These are phyloP conservation scores for Pseudotsuga menziesii DNA, from an alignment of 75 land plant species.

Conservation along the genomic window DNA sequence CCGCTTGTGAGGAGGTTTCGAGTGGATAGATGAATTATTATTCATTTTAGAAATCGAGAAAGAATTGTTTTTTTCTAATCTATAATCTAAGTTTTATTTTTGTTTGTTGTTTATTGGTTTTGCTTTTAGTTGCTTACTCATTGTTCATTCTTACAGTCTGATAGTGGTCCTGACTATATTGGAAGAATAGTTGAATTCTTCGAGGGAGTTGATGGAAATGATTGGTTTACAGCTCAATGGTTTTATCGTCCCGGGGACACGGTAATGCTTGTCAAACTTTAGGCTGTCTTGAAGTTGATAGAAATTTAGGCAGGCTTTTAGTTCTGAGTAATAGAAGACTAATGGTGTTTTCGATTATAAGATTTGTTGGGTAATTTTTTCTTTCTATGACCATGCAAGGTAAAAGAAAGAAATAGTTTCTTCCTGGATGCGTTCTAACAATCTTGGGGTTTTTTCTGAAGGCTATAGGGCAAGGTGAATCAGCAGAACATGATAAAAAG, in stretches of 20 bases:
- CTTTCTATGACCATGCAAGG: not conserved
- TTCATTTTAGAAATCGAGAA: too few species aligned
- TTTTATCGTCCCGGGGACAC: conserved; percentile 71
- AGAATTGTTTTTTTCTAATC: too few species aligned
- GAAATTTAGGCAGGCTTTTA: not conserved
- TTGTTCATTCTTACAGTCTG: conserved; percentile 3
- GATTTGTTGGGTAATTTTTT: conserved; percentile 3
- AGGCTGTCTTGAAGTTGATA: not conserved
- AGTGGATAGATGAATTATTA: too few species aligned
- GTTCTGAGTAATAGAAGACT: not conserved
- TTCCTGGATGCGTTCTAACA: not conserved
- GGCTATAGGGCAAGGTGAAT: conserved; percentile 46
- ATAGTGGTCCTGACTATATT: conserved; percentile 40
- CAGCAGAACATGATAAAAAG: conserved; percentile 38
- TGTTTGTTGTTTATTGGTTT: not conserved
- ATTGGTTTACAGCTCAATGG: conserved; percentile 80
- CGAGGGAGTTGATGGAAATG: conserved; percentile 26
- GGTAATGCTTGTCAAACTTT: conserved; percentile 18
- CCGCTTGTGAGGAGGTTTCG: too few species aligned
- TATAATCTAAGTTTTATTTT: not conserved
- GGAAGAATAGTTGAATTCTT: conserved; percentile 77
- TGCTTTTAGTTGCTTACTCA: not conserved
- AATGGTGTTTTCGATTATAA: not conserved
- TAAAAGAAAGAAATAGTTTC: too few species aligned
- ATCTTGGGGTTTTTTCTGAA: conserved; percentile 14